Conservation (phyloP, 2,329 filamentous ascomycete species). For the Conoideocrella luteorostrata region DNA sequence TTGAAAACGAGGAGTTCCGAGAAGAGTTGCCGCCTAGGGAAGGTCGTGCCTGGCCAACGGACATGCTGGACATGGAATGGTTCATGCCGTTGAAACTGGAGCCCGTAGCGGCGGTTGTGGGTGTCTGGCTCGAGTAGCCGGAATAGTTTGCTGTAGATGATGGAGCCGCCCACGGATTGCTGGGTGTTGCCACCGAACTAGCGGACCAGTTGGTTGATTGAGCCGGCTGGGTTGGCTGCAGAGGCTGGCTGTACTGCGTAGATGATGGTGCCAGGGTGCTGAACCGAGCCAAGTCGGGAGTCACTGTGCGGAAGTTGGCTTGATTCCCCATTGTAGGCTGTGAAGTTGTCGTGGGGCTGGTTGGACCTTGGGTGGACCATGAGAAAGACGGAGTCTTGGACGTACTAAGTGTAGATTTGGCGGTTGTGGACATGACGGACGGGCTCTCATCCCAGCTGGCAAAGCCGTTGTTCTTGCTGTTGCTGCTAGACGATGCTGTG, state of each 20-base stretch:
- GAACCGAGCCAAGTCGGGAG: slow-evolving; percentile 51
- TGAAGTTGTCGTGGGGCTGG: slow-evolving; percentile 23
- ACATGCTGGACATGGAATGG: slow-evolving; percentile 42
- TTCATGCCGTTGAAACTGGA: slow-evolving; percentile 30
- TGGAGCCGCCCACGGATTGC: slow-evolving; percentile 44
- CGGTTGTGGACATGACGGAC: slow-evolving; percentile 26
- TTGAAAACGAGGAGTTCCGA: slow-evolving; percentile 45
- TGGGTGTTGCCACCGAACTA: slow-evolving; percentile 27
- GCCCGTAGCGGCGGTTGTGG: slow-evolving; percentile 17
- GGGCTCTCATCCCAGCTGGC: slow-evolving; percentile 44
- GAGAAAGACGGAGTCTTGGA: slow-evolving; percentile 49
- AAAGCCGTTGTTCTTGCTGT: slow-evolving; percentile 40
- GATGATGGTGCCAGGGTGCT: slow-evolving; percentile 49
- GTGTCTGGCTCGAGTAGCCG: slow-evolving; percentile 16
- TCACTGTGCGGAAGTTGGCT: slow-evolving; percentile 47
- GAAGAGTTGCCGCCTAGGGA: slow-evolving; percentile 19
- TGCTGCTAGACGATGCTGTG: slow-evolving; percentile 27
- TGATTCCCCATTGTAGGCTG: slow-evolving; percentile 20
- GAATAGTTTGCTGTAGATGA: slow-evolving; percentile 9
- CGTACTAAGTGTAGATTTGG: slow-evolving; percentile 28
- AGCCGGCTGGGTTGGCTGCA: slow-evolving; percentile 36
- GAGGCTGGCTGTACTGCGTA: slow-evolving; percentile 57
- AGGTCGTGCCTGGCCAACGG: slow-evolving; percentile 36
- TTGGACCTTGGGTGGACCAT: slow-evolving; percentile 55
- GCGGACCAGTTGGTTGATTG: slow-evolving; percentile 48